These are phyloP conservation scores for Blastobotrys malaysiensis DNA, from an alignment of 1,139 yeast genomes.

Conservation along the genomic window DNA sequence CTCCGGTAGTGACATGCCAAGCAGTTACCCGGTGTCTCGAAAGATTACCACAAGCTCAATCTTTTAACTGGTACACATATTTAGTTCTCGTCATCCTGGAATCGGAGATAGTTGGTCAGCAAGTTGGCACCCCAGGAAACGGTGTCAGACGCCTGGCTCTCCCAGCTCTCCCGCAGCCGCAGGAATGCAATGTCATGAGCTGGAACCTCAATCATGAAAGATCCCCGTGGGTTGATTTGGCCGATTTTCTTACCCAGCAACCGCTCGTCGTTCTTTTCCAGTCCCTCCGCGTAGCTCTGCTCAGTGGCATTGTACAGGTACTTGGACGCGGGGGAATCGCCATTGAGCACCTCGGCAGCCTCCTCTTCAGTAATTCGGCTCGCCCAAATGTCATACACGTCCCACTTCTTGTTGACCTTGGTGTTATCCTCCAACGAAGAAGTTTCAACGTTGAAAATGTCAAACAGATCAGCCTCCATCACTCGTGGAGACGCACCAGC, in stretches of 20 bases:
- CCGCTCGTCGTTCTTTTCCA: constrained; percentile 11
- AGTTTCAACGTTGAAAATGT: constrained; percentile 20
- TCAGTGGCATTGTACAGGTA: constrained; percentile 13
- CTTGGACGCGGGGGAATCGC: constrained; percentile 4
- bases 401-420: constrained; percentile 16
- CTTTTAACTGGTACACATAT: too few relatives aligned
- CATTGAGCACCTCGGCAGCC: constrained; percentile 12
- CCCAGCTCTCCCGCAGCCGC: constrained; percentile 9
- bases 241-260: constrained; percentile 15
- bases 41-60: too few relatives aligned
- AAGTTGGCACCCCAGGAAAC: background rate
- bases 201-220: constrained; percentile 12
- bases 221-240: constrained; percentile 11
- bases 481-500: constrained; percentile 19
- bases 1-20: too few relatives aligned
- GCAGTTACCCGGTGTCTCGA: too few relatives aligned
- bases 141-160: background rate
- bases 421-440: background rate
- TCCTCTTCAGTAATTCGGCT: constrained; percentile 11
- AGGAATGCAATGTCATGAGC: constrained; percentile 15
- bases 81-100: background rate
- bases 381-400: constrained; percentile 22
- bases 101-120: background rate
- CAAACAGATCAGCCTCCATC: constrained; percentile 20
- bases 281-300: constrained; percentile 14